Conservation (phyloP, 2,329 filamentous ascomycete genomes). For the Fusarium anthophilum region DNA sequence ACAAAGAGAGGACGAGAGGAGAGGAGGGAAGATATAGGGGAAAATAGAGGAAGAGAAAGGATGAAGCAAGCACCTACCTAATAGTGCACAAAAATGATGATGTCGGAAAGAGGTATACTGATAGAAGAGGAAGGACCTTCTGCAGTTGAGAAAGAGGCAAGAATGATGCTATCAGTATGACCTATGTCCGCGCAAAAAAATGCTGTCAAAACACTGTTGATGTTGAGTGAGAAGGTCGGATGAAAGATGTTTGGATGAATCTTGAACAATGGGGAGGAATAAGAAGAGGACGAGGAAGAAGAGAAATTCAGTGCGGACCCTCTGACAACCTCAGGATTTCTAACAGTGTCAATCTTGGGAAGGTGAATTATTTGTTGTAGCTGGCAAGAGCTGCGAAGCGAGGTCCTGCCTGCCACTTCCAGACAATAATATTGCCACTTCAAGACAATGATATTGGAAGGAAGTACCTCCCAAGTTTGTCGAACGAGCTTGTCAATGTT, state of each 20-base stretch:
- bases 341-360: neutral
- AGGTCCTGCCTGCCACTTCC: neutral
- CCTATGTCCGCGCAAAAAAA: slow-evolving; percentile 10
- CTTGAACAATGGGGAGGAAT: slow-evolving; percentile 1
- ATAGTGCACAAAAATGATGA: slow-evolving; percentile 24
- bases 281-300: neutral
- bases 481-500: neutral
- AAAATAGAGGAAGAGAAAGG: slow-evolving; percentile 4
- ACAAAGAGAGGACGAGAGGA: slow-evolving; percentile 25
- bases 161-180: slow-evolving; percentile 33
- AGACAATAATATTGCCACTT: neutral
- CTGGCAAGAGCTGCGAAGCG: slow-evolving; percentile 10
- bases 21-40: slow-evolving; percentile 12
- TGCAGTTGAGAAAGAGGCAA: slow-evolving; percentile 23
- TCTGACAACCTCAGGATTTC: neutral
- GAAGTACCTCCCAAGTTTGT: neutral
- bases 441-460: neutral
- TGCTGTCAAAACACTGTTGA: neutral
- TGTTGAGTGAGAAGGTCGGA: slow-evolving; percentile 10
- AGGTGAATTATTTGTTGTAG: neutral
- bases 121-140: slow-evolving; percentile 19
- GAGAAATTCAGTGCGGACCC: neutral
- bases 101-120: slow-evolving; percentile 30
- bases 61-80: slow-evolving; percentile 34
- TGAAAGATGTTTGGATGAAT: slow-evolving; percentile 1